Percentiles rank a stretch among this genome's conserved stretches.
These are phyloP conservation scores for Sporothrix schenckii DNA, from an alignment of 2,329 filamentous ascomycete species.

Conservation along the genomic window DNA sequence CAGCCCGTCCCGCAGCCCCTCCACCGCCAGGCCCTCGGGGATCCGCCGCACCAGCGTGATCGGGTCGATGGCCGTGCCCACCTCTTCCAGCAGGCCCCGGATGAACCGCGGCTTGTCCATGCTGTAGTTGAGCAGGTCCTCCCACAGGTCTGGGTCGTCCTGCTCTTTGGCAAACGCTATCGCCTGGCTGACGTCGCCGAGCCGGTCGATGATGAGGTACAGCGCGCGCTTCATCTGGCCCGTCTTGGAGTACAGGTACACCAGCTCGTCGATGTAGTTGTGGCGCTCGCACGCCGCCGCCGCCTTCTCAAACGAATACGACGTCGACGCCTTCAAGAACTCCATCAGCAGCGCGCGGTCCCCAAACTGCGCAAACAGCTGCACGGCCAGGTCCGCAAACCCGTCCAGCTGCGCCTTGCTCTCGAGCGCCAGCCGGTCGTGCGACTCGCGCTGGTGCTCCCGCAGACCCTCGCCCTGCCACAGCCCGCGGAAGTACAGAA, in stretches of 20 bases:
- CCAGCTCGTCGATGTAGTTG: conserved; percentile 87
- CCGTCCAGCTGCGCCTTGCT: conserved; percentile 74
- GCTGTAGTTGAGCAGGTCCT: conserved; percentile 89
- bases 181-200: conserved; percentile 86
- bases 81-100: conserved; percentile 85
- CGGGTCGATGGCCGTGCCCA: conserved; percentile 90
- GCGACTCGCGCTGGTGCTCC: conserved; percentile 57
- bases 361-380: conserved; percentile 79
- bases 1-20: conserved; percentile 84
- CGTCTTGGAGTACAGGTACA: conserved; percentile 92
- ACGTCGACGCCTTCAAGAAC: conserved; percentile 80
- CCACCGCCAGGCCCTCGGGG: conserved; percentile 88
- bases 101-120: conserved; percentile 99
- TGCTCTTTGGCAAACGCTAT: conserved; percentile 95
- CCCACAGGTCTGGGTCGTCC: conserved; percentile 89
- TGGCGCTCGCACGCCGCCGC: conserved; percentile 77
- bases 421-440: conserved; percentile 61
- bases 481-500: conserved; percentile 85
- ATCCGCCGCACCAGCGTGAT: conserved; percentile 88
- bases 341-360: conserved; percentile 78
- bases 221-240: conserved; percentile 90
- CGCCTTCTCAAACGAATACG: conserved; percentile 84
- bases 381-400: conserved; percentile 83
- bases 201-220: conserved; percentile 89
- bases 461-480: conserved; percentile 75